Base-by-base conservation (phyloP, 2,329 filamentous ascomycete species). In the Scopulariopsis brevicaulis region DNA sequence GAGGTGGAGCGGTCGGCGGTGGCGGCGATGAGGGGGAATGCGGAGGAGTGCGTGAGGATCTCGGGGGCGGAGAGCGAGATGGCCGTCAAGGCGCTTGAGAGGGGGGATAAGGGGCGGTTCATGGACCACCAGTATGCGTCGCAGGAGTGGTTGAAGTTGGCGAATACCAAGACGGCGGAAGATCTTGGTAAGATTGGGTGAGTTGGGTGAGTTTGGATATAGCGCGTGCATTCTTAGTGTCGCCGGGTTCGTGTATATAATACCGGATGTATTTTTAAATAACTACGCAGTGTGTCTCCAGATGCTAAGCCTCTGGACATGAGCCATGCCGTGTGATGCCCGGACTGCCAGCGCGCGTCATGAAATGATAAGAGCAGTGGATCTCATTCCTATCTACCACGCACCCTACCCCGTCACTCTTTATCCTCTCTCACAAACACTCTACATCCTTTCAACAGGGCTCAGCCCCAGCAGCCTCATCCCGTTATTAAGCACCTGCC, bases 381-480 rank as follows among this genome's bases (percentile, higher is more conserved):
- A 46, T 46, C 15, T n/a, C 14, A n/a, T 46, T 46, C 18, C 40
- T 46, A 46, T 46, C 18, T 46, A 46, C 40, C 40, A n/a, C 40
- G 18, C 40, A 46, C 40, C 40, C 7, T 7, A n/a, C 15, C 18
- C 18, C 40, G 8, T n/a, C 18, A n/a, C 18, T 50, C n/a, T 18
- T 34, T 35, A 10, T 54, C 28, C 56, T 28, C 22, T 15, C 43
- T 24, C 46, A 50, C 5, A 40, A 14, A 14, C n/a, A 7, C 24
- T 51, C 43, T 57, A 57, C 56, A 58, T 58, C 56, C 56, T 58
- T n/a, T 58, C 56, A 54, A 96, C 86, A 11, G 90, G 90, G 57
- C 77, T 84, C 69, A 96, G 74, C 1, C 90, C 90, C 63, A 96
- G 75, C 65, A 95, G 71, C 62, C 80, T 80, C 90, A 96, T 95